Evolutionary conservation across 2,329 filamentous ascomycete species (phyloP), one percentile per base, ranked within the genome.

Genomic region (Xylariaceae sp.): DNA sequence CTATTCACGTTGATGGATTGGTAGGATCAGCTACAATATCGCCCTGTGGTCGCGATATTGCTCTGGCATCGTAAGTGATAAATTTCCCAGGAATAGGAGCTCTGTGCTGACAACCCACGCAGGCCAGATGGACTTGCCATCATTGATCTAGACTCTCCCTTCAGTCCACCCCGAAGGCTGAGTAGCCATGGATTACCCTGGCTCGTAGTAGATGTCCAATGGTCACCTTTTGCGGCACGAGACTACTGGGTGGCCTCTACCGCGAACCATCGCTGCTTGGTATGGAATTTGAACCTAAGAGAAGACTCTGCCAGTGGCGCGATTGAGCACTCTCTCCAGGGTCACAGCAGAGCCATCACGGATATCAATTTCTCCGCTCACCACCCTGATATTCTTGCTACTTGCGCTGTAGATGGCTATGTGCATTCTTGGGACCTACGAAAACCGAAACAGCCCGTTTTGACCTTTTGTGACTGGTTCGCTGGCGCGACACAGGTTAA

Each of bases 351-450:
- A 61, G 92, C 92, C 58, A 97, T 97, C 63, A 97, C 92, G 6
- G 92, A 97, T 69, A 92, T 97, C 71, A 97, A 97, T 71, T 97
- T 96, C 72, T 96, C 91, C 0, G 92, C 92, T 4, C 91, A 96
- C 63, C 89, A 97, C 67, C 91, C 92, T 0, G 92, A 97, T 67
- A 79, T 92, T 36, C 82, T 97, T 13, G 90, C 92, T 8, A 96
- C 93, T 0, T 97, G 92, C 70, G 89, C 91, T 3, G 90, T 97
- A 24, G 92, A 97, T 72, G 94, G 92, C 44, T 96, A 92, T 66
- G 89, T 97, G 7, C 91, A 96, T 70, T 91, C 87, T 65, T 97
- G 93, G 91, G 92, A 97, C 73, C 76, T 97, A 39, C 84, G 92
- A 29, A 81, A 82, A 44, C 87, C 91, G 0, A 80, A 81, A 35